phyloP scores from a whole-genome alignment of 2,329 filamentous ascomycete genomes.

The Colletotrichum echinochloae region DNA sequence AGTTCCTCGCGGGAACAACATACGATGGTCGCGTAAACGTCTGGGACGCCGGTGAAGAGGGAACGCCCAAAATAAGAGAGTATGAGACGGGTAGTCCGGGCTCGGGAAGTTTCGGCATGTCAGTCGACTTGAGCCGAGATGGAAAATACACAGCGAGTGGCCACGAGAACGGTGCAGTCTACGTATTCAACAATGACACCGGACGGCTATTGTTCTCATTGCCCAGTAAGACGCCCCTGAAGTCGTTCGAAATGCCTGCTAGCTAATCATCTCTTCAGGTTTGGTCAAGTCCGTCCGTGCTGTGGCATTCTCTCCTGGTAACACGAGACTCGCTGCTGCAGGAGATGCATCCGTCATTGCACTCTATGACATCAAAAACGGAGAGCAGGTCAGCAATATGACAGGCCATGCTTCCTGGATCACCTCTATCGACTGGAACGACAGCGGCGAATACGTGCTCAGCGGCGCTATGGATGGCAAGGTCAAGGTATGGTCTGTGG shows the following conservation, averaged over 20 bases:
- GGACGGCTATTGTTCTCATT: conserved; percentile 88
- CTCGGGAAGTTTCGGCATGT: conserved; percentile 90
- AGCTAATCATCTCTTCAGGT: conserved; percentile 60
- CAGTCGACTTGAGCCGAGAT: conserved; percentile 83
- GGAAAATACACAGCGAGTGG: conserved; percentile 90
- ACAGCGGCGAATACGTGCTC: conserved; percentile 90
- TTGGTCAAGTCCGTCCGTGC: conserved; percentile 88
- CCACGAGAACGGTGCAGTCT: conserved; percentile 91
- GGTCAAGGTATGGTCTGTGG: conserved; percentile 95
- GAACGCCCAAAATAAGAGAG: conserved; percentile 76
- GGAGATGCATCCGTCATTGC: conserved; percentile 91
- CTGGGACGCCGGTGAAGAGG: conserved; percentile 75
- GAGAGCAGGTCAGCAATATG: conserved; percentile 91
- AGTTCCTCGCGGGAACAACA: conserved; percentile 86
- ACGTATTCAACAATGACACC: conserved; percentile 94
- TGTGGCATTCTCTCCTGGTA: conserved; percentile 88
- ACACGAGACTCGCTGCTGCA: conserved; percentile 86
- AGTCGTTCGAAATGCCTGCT: neutral
- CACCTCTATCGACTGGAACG: conserved; percentile 90
- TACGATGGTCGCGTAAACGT: conserved; percentile 90
- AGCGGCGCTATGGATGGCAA: conserved; percentile 93
- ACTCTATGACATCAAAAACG: conserved; percentile 91
- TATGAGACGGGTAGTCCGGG: conserved; percentile 80
- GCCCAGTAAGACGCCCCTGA: conserved; percentile 67
- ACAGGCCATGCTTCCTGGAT: conserved; percentile 87